These are phyloP conservation scores for Hyaloscypha bicolor DNA, from an alignment of 495 filamentous ascomycete species.

Conservation along the genomic window DNA sequence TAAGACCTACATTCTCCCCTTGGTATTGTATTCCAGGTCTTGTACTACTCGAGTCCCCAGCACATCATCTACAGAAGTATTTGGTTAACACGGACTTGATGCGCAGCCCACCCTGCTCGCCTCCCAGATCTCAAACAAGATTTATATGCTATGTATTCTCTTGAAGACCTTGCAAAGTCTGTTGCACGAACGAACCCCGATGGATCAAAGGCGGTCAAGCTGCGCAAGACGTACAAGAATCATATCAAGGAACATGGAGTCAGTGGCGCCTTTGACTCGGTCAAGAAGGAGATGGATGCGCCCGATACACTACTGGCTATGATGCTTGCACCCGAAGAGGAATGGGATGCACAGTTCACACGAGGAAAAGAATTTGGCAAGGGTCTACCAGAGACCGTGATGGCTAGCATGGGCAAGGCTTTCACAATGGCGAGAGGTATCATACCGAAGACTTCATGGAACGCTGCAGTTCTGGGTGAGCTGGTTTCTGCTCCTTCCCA, in stretches of 20 bases:
- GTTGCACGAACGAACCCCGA: constrained; percentile 56
- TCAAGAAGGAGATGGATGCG: constrained; percentile 45
- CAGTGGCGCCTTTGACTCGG: constrained; percentile 53
- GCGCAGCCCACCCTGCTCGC: constrained; percentile 47
- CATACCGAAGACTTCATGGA: constrained; percentile 51
- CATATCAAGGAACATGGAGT: constrained; percentile 57
- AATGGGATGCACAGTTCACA: constrained; percentile 52
- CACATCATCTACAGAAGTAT: constrained; percentile 31
- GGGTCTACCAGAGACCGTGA: constrained; percentile 42
- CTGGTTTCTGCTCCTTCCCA: constrained; percentile 41
- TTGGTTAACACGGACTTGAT: constrained; percentile 52
- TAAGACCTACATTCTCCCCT: constrained; percentile 14
- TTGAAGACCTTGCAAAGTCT: constrained; percentile 50
- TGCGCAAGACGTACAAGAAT: constrained; percentile 62
- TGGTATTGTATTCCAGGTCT: constrained; percentile 13
- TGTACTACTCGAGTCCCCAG: constrained; percentile 11
- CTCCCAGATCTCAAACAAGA: constrained; percentile 47
- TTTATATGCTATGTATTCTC: constrained; percentile 52
- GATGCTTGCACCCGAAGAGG: constrained; percentile 53
- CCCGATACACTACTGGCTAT: constrained; percentile 47
- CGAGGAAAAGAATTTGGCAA: constrained; percentile 58
- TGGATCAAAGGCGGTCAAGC: constrained; percentile 48
- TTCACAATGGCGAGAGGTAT: constrained; percentile 49
- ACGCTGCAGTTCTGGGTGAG: constrained; percentile 56
- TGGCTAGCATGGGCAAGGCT: constrained; percentile 44